A percentile compares a stretch with the other conserved stretches of the same genome.
These are phyloP conservation scores for Suillus alpinus DNA, from an alignment of 768 basidiomycete genomes.

Conservation along the genomic window DNA sequence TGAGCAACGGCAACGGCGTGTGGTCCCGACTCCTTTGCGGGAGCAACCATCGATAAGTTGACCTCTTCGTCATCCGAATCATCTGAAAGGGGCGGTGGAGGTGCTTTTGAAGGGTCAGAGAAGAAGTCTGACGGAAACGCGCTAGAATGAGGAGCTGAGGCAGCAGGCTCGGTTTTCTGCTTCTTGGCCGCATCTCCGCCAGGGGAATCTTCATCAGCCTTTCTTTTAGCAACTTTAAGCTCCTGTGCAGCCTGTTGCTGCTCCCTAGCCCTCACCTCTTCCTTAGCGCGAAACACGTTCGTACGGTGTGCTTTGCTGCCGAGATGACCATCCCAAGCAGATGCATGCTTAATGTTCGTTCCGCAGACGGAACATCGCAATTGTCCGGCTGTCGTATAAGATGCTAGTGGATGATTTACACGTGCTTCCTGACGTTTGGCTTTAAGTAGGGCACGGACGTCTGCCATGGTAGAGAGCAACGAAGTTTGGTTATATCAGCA, in stretches of 20 bases:
- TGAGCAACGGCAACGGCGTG: slow-evolving; percentile 1
- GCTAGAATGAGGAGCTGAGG: slow-evolving; percentile 7
- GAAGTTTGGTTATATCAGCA: not conserved
- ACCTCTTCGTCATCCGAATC: slow-evolving; percentile 45
- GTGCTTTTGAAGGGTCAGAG: slow-evolving; percentile 66
- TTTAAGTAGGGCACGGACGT: slow-evolving; percentile 76
- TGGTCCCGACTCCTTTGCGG: not conserved
- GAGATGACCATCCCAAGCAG: slow-evolving; percentile 86
- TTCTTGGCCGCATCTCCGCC: slow-evolving; percentile 31
- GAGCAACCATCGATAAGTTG: slow-evolving; percentile 16
- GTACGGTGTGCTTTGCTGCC: slow-evolving; percentile 78
- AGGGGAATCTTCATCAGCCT: slow-evolving; percentile 21
- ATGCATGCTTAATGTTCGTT: slow-evolving; percentile 64
- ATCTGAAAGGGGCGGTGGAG: slow-evolving; percentile 30
- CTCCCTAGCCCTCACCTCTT: slow-evolving; percentile 47
- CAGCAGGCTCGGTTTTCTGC: slow-evolving; percentile 21
- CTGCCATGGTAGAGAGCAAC: slow-evolving; percentile 50
- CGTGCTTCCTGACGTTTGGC: slow-evolving; percentile 78
- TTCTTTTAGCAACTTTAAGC: slow-evolving; percentile 35
- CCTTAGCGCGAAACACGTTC: slow-evolving; percentile 56
- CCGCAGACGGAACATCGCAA: slow-evolving; percentile 69
- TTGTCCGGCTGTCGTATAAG: slow-evolving; percentile 64
- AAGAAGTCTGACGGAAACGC: slow-evolving; percentile 72
- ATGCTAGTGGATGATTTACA: slow-evolving; percentile 69
- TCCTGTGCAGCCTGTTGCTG: slow-evolving; percentile 35